Base-by-base conservation (phyloP, 306 rosid species). In the Oxytropis ochrocephala region DNA sequence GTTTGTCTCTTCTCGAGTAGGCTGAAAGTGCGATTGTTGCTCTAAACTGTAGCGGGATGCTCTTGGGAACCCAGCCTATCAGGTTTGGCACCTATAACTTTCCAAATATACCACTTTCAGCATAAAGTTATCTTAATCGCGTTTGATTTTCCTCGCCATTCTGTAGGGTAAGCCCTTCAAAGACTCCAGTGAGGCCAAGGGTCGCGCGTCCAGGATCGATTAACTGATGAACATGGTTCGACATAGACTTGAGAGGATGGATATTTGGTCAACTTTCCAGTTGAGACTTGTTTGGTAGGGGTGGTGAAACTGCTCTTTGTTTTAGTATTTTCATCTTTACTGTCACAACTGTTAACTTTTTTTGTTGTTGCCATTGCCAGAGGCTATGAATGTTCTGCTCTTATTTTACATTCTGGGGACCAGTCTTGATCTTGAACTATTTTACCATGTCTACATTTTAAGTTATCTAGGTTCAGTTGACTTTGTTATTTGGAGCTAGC, bases 111-210 rank as follows among this genome's bases (percentile, higher is more conserved):
- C 36, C 57, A 72, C 19, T 50, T 46, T 70, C 50, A 13, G 41
- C 42, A 10, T 7, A 9, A 42, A 63, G 13, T 42, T 14, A 21
- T 43, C 35, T 67, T 49, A 49, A 19, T 72, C 17, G 8, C 56
- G 12, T 60, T 68, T 44, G 48, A 8, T 33, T 74, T 51, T 71
- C 56, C 65, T 75, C 63, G 51, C 14, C 61, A 54, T 78, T 73
- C 64, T 81, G 62, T 63, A 94, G 99, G 92, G 96, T 94, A 47
- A 94, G 99, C 81, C 99, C 99, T 21, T 94, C 99, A 8, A 94
- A 94, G 92, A 94, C 99, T 2, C 99, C 99, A 1, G 99, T 94
- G 71, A 83, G 97, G 81, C 86, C 99, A n/a, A 89, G 95, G 41
- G 85, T 89, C 60, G 16, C 87, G 58, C 97, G 88, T 14, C 89